Evolutionary conservation across 2,329 filamentous ascomycete genomes (phyloP).

Genomic region (Calycina marina): DNA sequence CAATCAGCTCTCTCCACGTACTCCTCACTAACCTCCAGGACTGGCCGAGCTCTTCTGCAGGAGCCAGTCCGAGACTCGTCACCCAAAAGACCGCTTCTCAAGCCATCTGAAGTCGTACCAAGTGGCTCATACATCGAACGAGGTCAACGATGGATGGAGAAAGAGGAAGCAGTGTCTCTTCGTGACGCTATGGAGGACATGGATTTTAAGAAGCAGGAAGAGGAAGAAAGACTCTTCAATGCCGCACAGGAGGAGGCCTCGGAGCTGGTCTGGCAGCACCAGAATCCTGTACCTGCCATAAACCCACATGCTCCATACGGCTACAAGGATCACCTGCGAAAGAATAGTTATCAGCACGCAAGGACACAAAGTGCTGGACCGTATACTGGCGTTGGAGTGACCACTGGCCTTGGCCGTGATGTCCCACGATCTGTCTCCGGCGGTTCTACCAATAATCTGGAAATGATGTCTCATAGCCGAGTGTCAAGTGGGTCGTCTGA

Average conservation of each 20-base stretch:
- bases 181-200: conserved; percentile 61
- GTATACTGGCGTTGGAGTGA: conserved; percentile 31
- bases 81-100: conserved; percentile 27
- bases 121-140: conserved; percentile 59
- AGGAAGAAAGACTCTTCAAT: conserved; percentile 48
- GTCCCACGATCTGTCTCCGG: conserved; percentile 21
- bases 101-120: conserved; percentile 45
- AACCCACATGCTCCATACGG: conserved; percentile 49
- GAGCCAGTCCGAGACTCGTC: conserved; percentile 6
- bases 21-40: conserved; percentile 18
- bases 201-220: conserved; percentile 39
- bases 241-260: conserved; percentile 65
- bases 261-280: conserved; percentile 65
- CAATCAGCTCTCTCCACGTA: conserved; percentile 19
- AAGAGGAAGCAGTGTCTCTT: conserved; percentile 58
- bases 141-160: conserved; percentile 66
- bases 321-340: conserved; percentile 55
- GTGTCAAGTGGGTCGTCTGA: conserved; percentile 20
- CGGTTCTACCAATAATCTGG: conserved; percentile 22
- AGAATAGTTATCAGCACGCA: conserved; percentile 56
- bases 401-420: conserved; percentile 19
- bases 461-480: conserved; percentile 21
- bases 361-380: conserved; percentile 43
- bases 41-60: conserved; percentile 18
- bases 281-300: conserved; percentile 40